Percentiles rank a stretch among this genome's conserved stretches.
Evolutionary conservation across 768 basidiomycete species (phyloP).

Genomic region (Tricholoma bakamatsutake): DNA sequence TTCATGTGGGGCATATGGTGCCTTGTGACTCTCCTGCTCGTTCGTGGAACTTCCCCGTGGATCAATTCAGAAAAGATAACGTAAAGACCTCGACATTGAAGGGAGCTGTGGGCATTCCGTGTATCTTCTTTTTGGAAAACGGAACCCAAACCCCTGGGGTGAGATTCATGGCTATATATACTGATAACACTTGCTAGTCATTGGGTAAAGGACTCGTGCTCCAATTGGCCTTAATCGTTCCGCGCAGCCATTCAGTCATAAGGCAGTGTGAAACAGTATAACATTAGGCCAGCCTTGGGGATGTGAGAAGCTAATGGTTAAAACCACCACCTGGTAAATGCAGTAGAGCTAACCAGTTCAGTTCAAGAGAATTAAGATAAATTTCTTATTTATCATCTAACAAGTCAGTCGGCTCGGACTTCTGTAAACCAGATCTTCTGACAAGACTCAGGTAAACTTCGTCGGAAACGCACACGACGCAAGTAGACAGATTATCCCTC

Average conservation of each 20-base stretch:
- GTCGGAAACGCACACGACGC: no score
- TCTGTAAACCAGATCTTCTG: neutral
- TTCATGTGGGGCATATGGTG: neutral
- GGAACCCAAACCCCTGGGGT: no score
- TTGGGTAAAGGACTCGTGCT: neutral
- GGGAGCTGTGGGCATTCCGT: neutral
- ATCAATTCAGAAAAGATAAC: neutral
- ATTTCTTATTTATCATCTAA: neutral
- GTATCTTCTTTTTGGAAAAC: no score
- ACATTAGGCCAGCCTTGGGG: neutral
- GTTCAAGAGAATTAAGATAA: neutral
- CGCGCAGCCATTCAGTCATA: neutral
- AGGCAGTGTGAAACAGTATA: neutral
- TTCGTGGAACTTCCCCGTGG: neutral
- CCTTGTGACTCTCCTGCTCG: neutral
- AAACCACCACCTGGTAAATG: neutral
- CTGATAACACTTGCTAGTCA: no score
- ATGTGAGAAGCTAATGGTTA: neutral
- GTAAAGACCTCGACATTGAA: neutral
- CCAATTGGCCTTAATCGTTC: neutral
- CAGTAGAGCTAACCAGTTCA: neutral
- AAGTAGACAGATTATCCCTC: no score
- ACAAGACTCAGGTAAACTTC: neutral
- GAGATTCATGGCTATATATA: no score
- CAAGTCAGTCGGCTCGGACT: neutral